phyloP scores from a whole-genome alignment of 2,329 filamentous ascomycete species.

The Neophaeococcomyces mojaviensis region DNA sequence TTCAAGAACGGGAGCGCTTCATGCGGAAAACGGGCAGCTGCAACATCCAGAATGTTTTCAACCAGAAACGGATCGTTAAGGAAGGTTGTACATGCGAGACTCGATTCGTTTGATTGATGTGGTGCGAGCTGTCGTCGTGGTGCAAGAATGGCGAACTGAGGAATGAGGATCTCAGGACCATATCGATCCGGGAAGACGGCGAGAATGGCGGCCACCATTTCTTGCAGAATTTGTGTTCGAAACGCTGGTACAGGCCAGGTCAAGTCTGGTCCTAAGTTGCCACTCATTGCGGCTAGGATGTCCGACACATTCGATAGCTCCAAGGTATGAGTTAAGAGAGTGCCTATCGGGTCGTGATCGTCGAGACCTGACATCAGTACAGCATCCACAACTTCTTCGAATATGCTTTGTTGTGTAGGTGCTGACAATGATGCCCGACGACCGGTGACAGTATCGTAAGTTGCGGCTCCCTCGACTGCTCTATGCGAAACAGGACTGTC shows the following conservation, averaged over 20 bases:
- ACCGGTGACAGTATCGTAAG: conserved; percentile 20
- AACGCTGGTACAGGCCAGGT: not conserved
- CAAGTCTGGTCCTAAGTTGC: not conserved
- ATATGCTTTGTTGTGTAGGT: conserved; percentile 34
- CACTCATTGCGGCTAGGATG: conserved; percentile 1
- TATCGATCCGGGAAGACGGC: conserved; percentile 42
- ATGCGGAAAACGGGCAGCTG: conserved; percentile 73
- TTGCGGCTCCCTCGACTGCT: conserved; percentile 34
- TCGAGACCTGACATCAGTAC: conserved; percentile 20
- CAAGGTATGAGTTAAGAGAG: conserved; percentile 32
- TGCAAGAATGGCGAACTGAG: conserved; percentile 58
- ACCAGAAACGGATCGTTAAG: conserved; percentile 52
- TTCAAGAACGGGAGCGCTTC: conserved; percentile 73
- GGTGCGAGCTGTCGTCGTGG: conserved; percentile 26
- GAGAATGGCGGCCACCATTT: conserved; percentile 50
- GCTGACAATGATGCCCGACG: conserved; percentile 24
- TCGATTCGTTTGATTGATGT: conserved; percentile 9
- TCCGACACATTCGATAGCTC: conserved; percentile 1
- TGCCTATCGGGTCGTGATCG: conserved; percentile 35
- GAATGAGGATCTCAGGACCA: conserved; percentile 60
- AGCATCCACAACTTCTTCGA: conserved; percentile 41
- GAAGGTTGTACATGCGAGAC: conserved; percentile 38
- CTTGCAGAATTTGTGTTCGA: conserved; percentile 45
- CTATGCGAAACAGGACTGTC: conserved; percentile 36
- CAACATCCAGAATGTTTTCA: conserved; percentile 55